A percentile compares a stretch with the other conserved stretches of the same genome.
phyloP scores from a whole-genome alignment of 768 basidiomycete species.

The Phlebiopsis flavidoalba region DNA sequence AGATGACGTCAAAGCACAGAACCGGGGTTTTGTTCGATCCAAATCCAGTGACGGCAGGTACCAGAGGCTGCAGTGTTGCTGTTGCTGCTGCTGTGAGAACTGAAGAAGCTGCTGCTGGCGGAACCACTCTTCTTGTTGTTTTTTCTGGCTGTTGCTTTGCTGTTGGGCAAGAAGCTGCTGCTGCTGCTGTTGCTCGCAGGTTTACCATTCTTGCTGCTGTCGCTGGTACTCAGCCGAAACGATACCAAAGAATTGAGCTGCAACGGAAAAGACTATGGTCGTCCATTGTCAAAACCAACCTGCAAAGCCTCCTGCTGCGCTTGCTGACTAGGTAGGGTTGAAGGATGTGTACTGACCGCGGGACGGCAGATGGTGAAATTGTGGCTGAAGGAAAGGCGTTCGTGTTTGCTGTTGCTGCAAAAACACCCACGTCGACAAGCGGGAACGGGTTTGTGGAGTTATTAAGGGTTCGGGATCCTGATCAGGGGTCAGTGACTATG shows the following conservation, averaged over 20 bases:
- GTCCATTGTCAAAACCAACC: conserved; percentile 22
- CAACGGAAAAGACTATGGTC: background rate
- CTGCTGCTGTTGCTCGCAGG: conserved; percentile 38
- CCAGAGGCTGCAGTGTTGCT: conserved; percentile 42
- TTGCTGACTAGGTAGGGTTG: conserved; percentile 92
- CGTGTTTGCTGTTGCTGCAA: conserved; percentile 78
- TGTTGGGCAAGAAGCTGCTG: conserved; percentile 42
- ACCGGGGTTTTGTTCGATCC: conserved; percentile 97
- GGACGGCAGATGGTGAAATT: conserved; percentile 63
- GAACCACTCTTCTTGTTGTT: conserved; percentile 51
- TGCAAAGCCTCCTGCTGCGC: conserved; percentile 86
- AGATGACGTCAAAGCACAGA: conserved; percentile 48
- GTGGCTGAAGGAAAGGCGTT: conserved; percentile 58
- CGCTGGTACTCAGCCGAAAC: conserved; percentile 39
- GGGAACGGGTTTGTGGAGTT: conserved; percentile 54
- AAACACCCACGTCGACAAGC: conserved; percentile 48
- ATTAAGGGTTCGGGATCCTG: conserved; percentile 7
- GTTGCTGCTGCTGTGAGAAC: conserved; percentile 47
- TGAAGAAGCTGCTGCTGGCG: conserved; percentile 58
- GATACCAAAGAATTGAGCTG: background rate
- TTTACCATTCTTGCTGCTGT: conserved; percentile 65
- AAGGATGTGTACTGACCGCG: conserved; percentile 81
- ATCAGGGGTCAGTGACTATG: background rate
- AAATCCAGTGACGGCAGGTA: conserved; percentile 69
- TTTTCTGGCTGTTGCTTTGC: conserved; percentile 38